Conservation (phyloP, 73 alveolate species). For the Paramecium caudatum region DNA sequence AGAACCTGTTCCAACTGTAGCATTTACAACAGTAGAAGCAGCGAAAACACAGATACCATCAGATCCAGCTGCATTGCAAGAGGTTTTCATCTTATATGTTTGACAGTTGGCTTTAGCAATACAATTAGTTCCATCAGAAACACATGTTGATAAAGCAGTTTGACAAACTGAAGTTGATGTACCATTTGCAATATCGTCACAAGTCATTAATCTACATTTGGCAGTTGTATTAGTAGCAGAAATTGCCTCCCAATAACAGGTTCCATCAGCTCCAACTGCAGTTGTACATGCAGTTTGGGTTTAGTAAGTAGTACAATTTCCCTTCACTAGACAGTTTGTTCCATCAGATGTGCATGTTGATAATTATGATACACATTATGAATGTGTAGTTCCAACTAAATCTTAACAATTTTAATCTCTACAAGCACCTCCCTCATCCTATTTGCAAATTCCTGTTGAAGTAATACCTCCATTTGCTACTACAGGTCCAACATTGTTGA, state of each 20-base stretch:
- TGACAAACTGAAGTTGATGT: background rate
- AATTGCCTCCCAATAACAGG: background rate
- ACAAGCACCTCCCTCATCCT: background rate
- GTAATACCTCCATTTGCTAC: background rate
- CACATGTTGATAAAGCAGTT: conserved; percentile 40
- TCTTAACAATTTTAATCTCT: background rate
- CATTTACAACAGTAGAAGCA: background rate
- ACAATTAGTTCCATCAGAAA: conserved; percentile 42
- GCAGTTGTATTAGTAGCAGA: conserved; percentile 26
- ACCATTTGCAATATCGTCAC: background rate
- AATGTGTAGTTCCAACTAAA: background rate
- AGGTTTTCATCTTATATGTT: conserved; percentile 2
- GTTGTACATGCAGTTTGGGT: background rate
- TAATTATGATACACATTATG: background rate
- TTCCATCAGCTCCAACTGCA: background rate
- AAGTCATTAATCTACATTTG: background rate
- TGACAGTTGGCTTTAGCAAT: conserved; percentile 19
- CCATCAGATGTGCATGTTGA: conserved; percentile 38
- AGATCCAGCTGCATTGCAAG: conserved; percentile 50
- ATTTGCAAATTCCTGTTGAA: background rate
- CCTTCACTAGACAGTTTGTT: background rate
- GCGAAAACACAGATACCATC: conserved; percentile 61
- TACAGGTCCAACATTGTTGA: background rate
- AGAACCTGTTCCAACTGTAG: conserved; percentile 8
- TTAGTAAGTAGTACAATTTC: conserved; percentile 19